Evolutionary conservation across 2,329 filamentous ascomycete genomes (phyloP), one percentile per base, ranked within the genome.

Genomic region (Xylariaceae sp.): DNA sequence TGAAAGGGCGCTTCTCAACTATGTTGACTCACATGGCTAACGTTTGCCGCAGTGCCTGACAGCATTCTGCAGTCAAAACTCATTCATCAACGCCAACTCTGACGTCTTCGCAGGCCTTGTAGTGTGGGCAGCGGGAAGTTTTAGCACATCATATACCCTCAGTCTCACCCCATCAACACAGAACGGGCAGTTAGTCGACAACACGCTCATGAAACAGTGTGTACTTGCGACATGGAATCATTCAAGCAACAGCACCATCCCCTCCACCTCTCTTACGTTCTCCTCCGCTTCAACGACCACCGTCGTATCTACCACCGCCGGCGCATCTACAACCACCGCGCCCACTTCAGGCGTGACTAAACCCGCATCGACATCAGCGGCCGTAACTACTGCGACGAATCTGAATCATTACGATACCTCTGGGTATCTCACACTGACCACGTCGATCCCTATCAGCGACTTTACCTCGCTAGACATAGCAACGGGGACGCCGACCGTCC

Each of bases 31-130:
- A 23, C 8, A 44, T 44, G 27, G 47, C 41, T 50, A 14, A 49
- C 40, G 44, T 36, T 4, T 1, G 10, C 21, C 3, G 1, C 17
- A 71, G 60, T 76, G 73, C 50, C 55, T 74, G 47, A 59, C 61
- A 2, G 61, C 56, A 11, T 75, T 76, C 53, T 74, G 72, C 50
- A 60, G 66, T 14, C 73, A 75, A 33, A 75, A 74, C 55, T 55
- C 64, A 22, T 69, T 71, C 47, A 72, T 75, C 56, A 66, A 66
- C 53, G 49, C 64, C 10, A 75, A 75, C 51, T 63, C 68, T 2
- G 73, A 76, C 42, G 72, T 74, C 19, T 71, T 72, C 50, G 55
- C 68, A 8, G 73, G 73, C 8, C 66, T 75, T 35, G 67, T 74
- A 8, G 70, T 58, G 41, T 74, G 73, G 71, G 69, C 62, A 7